phyloP scores from a whole-genome alignment of 805 yeast species.

The Hanseniaspora vineae region DNA sequence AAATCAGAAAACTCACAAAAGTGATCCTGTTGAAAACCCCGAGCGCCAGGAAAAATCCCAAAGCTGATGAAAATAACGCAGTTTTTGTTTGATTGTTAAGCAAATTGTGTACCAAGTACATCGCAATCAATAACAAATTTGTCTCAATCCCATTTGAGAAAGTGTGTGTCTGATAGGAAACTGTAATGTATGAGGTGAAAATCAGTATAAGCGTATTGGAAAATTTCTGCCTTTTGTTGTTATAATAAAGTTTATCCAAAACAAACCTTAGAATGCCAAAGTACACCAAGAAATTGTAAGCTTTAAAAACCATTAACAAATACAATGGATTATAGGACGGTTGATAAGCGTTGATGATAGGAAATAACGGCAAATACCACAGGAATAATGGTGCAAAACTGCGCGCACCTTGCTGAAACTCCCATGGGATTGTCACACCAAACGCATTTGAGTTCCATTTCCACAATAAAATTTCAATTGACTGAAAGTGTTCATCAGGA shows the following conservation, averaged over 20 bases:
- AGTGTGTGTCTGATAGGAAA: slow-evolving; percentile 73
- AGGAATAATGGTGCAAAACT: slow-evolving; percentile 58
- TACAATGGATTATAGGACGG: neutral
- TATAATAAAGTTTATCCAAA: neutral
- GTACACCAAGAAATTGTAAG: slow-evolving; percentile 1
- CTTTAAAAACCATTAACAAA: slow-evolving; percentile 10
- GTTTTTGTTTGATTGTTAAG: no score
- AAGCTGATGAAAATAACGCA: neutral
- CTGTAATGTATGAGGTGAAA: slow-evolving; percentile 54
- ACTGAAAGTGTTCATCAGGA: slow-evolving; percentile 95
- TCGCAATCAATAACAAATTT: slow-evolving; percentile 27
- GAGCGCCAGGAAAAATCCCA: slow-evolving; percentile 41
- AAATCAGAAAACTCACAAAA: slow-evolving; percentile 56
- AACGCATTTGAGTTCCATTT: slow-evolving; percentile 27
- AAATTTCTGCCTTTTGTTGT: slow-evolving; percentile 6
- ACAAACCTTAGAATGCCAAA: neutral
- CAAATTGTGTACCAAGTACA: slow-evolving; percentile 25
- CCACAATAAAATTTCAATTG: slow-evolving; percentile 58
- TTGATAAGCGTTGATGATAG: neutral
- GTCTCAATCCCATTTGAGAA: slow-evolving; percentile 85
- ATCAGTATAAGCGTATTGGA: slow-evolving; percentile 25
- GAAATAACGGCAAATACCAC: slow-evolving; percentile 54
- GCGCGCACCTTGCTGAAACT: slow-evolving; percentile 48
- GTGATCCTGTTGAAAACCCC: slow-evolving; percentile 83
- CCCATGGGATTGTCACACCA: slow-evolving; percentile 56